These are phyloP conservation scores for Actinomortierella wolfii DNA, from an alignment of 371 early-diverging fungal genomes.

Conservation along the genomic window DNA sequence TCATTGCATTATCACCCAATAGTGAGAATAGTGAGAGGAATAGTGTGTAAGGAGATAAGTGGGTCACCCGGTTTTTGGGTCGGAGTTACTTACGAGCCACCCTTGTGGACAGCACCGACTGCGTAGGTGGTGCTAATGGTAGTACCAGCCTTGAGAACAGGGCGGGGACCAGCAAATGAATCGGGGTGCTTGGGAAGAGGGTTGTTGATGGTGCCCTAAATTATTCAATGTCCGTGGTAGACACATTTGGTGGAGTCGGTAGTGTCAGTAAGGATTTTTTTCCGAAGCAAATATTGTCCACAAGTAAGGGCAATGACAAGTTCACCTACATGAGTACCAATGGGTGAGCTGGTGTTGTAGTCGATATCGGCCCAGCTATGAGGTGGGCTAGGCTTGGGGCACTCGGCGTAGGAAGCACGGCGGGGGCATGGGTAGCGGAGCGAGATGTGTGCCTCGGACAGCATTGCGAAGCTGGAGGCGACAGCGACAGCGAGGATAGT, in stretches of 20 bases:
- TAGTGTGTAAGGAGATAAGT: no score
- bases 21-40: no score
- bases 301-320: neutral
- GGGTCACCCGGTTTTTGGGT: no score
- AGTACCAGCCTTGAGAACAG: constrained; percentile 25
- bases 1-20: no score
- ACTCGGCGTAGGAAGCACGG: constrained; percentile 33
- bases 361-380: constrained; percentile 30
- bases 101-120: constrained; percentile 36
- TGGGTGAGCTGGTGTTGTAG: constrained; percentile 34
- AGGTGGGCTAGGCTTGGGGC: constrained; percentile 25
- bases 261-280: neutral
- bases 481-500: constrained; percentile 14
- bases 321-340: constrained; percentile 25
- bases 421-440: constrained; percentile 48
- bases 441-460: constrained; percentile 41
- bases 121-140: constrained; percentile 22
- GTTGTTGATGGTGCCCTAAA: constrained; percentile 16
- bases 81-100: constrained; percentile 28
- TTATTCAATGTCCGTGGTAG: no score
- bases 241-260: neutral
- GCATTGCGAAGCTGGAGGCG: constrained; percentile 25
- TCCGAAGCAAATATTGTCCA: neutral
- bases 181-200: constrained; percentile 35
- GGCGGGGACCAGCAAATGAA: constrained; percentile 31